phyloP scores from a whole-genome alignment of 2,329 filamentous ascomycete genomes.

The Exophiala dermatitidis region DNA sequence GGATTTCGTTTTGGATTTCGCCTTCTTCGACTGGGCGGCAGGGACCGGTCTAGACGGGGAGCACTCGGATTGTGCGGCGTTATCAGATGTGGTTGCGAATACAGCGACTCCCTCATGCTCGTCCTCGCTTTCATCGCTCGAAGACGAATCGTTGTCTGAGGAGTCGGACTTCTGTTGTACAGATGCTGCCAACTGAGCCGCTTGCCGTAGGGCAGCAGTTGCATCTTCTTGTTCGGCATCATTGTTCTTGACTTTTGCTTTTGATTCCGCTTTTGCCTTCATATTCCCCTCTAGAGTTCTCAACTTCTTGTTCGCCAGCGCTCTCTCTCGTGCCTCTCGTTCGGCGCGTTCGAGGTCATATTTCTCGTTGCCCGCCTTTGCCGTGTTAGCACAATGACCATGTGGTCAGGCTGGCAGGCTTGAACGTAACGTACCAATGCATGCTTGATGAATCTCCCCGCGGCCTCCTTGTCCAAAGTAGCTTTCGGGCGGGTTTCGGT shows the following conservation, averaged over 20 bases:
- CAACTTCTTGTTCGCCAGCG: slow-evolving; percentile 42
- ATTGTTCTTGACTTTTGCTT: neutral
- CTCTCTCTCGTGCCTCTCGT: slow-evolving; percentile 45
- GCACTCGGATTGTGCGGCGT: too few species aligned
- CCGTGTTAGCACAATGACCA: slow-evolving; percentile 2
- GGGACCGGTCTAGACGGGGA: too few species aligned
- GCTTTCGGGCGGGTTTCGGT: slow-evolving; percentile 48
- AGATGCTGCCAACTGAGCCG: slow-evolving; percentile 7
- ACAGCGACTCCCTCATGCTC: slow-evolving; percentile 3
- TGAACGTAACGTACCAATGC: slow-evolving; percentile 55
- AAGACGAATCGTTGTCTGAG: neutral
- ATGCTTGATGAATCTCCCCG: slow-evolving; percentile 72
- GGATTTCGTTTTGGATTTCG: too few species aligned
- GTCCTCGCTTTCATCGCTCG: neutral
- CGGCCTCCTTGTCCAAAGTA: slow-evolving; percentile 65
- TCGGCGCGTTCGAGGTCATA: slow-evolving; percentile 46
- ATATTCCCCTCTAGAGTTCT: slow-evolving; percentile 13
- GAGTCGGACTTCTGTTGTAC: neutral
- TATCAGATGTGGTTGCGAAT: slow-evolving; percentile 33
- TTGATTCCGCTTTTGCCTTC: slow-evolving; percentile 9
- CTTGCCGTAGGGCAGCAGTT: slow-evolving; percentile 11
- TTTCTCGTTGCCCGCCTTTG: slow-evolving; percentile 44
- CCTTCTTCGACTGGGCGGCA: too few species aligned
- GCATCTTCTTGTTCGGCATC: neutral
- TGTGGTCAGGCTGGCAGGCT: neutral